Evolutionary conservation across 108 stramenopile genomes (phyloP), one percentile per base, ranked within the genome.

Genomic region (Mediolabrus comicus): DNA sequence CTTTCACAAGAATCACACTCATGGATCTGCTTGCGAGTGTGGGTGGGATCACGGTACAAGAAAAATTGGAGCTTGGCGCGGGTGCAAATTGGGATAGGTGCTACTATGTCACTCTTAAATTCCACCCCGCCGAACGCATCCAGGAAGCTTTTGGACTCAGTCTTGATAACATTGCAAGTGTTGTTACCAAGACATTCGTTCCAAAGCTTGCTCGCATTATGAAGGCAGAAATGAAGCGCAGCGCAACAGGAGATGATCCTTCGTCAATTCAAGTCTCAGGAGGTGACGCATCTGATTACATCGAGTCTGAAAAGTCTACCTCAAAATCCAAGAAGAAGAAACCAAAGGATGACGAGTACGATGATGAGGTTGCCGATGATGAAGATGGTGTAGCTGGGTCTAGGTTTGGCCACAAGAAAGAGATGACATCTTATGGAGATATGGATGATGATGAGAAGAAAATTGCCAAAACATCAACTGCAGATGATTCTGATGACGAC

Each of bases 121-220:
- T 98, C 6, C 90, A 96, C 61, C 85, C 91, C 8, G 73, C 88
- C 3, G 89, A 87, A 75, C 82, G 92, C 22, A 97, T 98, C 43
- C 71, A 74, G 30, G 85, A 89, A 51, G 96, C 97, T 4, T 98
- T 99, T 81, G 90, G 92, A 22, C 71, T 99, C 28, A 49, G 65
- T 34, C 75, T 97, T 31, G 84, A 97, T 6, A 86, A 86, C 65
- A 93, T 99, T 71, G 90, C 84, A 1, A 58, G 38, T 38, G 84
- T 83, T 43, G 87, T 98, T n/a, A 77, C 86, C 2, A 62, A 55
- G 41, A 34, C 30, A 31, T 98, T 98, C 56, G 72, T 91, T 17
- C 83, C 91, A 6, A 90, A 86, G 53, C 81, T 99, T 10, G 74
- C 87, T 39, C 26, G 62, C 13, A 76, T 92, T 2, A 95, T 99